Base-by-base conservation (phyloP, 257 asterid genomes). In the Petunia axillaris region DNA sequence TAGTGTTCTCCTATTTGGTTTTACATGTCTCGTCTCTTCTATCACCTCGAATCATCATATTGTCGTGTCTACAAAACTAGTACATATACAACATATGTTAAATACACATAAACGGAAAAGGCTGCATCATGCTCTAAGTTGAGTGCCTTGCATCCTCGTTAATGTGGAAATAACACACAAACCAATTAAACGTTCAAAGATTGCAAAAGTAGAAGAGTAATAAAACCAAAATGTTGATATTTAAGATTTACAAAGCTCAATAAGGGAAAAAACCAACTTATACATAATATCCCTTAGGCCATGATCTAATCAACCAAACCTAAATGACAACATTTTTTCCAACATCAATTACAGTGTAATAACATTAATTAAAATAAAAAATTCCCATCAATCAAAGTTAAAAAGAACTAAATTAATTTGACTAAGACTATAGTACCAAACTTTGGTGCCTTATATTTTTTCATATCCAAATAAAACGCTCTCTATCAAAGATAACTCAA, bases 181-280 rank as follows among this genome's bases (percentile, higher is more conserved):
- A 71, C 13, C 35, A 71, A 68, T 48, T 50, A 50, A 52, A 73
- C 6, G 3, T 6, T 48, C 6, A 48, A 46, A 70, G 6, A 11
- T 16, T 10, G 76, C 48, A 70, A 50, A 16, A 25, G 10, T 46
- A 46, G 25, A 40, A 14, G 6, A 67, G 3, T 41, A 3, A 2
- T 36, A 73, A 73, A 63, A 1, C 8, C 1, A 50, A 50, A 0
- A 1, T 50, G 36, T 11, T 52, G 43, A 73, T 25, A 25, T 25
- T 73, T 6, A 50, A 50, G 62, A 73, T 50, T 73, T 71, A 71
- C 77, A 71, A 71, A 71, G 77, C 77, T 71, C 77, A 71, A 35
- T 6, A 16, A 50, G 10, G 60, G 62, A 1, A 5, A 5, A 4
- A 16, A 35, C 44, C 46, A 71, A 71, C 77, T 71, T 71, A 73